Percentiles rank a stretch among this genome's conserved stretches.
These are phyloP conservation scores for Phialemoniopsis sp. DNA, from an alignment of 2,329 filamentous ascomycete genomes.

Conservation along the genomic window DNA sequence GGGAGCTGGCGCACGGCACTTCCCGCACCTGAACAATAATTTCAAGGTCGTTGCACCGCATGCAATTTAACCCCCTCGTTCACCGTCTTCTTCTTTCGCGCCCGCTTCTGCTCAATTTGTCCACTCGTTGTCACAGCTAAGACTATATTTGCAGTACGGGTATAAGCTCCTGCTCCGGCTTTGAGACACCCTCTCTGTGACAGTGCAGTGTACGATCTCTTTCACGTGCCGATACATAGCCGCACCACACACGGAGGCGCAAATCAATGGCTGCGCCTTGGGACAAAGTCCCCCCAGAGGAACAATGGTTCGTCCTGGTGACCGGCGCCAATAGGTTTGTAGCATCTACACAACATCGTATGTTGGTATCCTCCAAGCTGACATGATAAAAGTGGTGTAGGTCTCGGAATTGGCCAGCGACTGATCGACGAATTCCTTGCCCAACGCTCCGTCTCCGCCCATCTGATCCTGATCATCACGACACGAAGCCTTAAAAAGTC, in stretches of 20 bases:
- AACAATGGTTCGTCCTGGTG: conserved; percentile 64
- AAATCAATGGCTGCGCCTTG: conserved; percentile 25
- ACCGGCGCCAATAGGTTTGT: conserved; percentile 82
- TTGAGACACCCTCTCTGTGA: too few species aligned
- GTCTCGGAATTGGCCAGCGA: conserved; percentile 77
- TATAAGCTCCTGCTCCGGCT: too few species aligned
- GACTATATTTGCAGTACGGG: too few species aligned
- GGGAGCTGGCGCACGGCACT: background rate
- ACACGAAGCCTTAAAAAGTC: conserved; percentile 75
- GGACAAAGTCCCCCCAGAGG: conserved; percentile 24
- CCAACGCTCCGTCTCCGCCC: conserved; percentile 59
- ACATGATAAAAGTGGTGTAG: conserved; percentile 64
- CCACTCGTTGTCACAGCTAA: too few species aligned
- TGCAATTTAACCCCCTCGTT: too few species aligned
- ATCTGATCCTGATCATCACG: conserved; percentile 77
- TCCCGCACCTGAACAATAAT: background rate
- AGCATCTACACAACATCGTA: conserved; percentile 2
- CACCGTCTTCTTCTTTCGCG: too few species aligned
- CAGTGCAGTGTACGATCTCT: too few species aligned
- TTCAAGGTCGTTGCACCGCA: background rate
- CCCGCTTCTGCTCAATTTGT: too few species aligned
- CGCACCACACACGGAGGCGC: too few species aligned
- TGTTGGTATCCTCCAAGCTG: background rate
- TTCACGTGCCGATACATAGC: too few species aligned
- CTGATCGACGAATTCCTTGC: conserved; percentile 86